Evolutionary conservation across 1,284 basidiomycete species (phyloP).

Genomic region (Sanghuangporus sanghuang): DNA sequence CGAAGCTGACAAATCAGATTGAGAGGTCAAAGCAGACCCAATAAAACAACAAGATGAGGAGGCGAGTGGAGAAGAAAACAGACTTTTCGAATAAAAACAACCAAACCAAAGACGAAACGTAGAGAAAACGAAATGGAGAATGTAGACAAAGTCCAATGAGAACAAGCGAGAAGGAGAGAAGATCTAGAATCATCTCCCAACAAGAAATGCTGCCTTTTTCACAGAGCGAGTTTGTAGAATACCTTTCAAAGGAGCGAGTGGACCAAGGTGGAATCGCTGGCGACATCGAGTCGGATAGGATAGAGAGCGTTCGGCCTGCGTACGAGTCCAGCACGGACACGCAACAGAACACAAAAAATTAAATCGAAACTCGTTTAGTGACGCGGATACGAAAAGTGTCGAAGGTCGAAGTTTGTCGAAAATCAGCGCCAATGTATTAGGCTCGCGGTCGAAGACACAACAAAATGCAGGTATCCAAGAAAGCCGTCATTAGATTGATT

Average conservation of each 20-base stretch:
- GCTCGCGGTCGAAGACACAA: not conserved
- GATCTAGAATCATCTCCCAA: not conserved
- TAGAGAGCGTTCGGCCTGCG: not conserved
- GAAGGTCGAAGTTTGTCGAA: not conserved
- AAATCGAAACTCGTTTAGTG: not conserved
- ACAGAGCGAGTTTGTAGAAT: not conserved
- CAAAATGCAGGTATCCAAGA: not conserved
- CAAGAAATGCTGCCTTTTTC: not conserved
- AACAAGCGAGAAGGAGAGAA: not conserved
- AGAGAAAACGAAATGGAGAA: not conserved
- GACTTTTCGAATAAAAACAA: not conserved
- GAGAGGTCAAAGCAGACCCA: not conserved
- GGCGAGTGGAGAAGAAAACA: not conserved
- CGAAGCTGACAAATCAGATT: not conserved
- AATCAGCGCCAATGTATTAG: not conserved
- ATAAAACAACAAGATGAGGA: not conserved
- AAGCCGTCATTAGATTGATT: not conserved
- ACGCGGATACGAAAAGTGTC: not conserved
- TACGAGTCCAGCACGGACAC: not conserved
- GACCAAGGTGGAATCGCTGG: not conserved
- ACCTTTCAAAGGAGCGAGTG: constrained; percentile 11
- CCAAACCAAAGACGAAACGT: not conserved
- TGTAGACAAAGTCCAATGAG: not conserved
- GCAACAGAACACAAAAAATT: not conserved
- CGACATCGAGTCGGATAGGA: not conserved